A percentile compares a stretch with the other conserved stretches of the same genome.
phyloP scores from a whole-genome alignment of 108 stramenopile species.

The Asterionellopsis glacialis region DNA sequence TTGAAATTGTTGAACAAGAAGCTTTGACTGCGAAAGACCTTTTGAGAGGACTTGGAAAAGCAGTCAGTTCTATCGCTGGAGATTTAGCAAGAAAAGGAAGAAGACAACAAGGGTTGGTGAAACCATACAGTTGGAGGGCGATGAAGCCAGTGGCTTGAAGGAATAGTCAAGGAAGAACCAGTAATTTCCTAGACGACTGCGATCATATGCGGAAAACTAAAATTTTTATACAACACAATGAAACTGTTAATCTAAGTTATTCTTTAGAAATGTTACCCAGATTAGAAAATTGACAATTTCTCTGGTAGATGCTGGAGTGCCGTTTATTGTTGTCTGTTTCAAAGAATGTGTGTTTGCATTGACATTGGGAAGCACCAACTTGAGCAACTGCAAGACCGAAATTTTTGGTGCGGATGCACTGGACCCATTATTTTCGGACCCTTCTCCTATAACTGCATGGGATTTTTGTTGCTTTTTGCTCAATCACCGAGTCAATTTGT shows the following conservation, averaged over 20 bases:
- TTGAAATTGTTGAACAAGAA: slow-evolving; percentile 26
- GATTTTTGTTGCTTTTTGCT: slow-evolving; percentile 57
- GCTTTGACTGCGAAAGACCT: slow-evolving; percentile 3
- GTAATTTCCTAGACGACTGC: too few relatives aligned
- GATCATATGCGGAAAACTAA: too few relatives aligned
- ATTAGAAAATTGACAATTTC: too few relatives aligned
- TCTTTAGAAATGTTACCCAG: too few relatives aligned
- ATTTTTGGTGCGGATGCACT: slow-evolving; percentile 34
- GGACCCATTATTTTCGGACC: neutral
- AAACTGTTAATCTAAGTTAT: too few relatives aligned
- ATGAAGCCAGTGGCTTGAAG: slow-evolving; percentile 20
- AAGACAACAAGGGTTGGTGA: slow-evolving; percentile 25
- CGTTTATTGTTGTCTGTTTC: too few relatives aligned
- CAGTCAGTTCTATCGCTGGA: neutral
- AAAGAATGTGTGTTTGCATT: neutral
- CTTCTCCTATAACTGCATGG: slow-evolving; percentile 46
- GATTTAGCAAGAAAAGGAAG: slow-evolving; percentile 16
- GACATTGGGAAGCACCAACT: slow-evolving; percentile 17
- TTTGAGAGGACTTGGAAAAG: slow-evolving; percentile 7
- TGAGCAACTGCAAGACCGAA: slow-evolving; percentile 44
- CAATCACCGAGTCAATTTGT: slow-evolving; percentile 67
- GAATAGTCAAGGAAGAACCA: too few relatives aligned
- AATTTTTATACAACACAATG: too few relatives aligned
- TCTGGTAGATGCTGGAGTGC: too few relatives aligned
- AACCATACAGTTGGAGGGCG: slow-evolving; percentile 29